phyloP scores from a whole-genome alignment of 495 filamentous ascomycete genomes.

The Aspergillus steynii region DNA sequence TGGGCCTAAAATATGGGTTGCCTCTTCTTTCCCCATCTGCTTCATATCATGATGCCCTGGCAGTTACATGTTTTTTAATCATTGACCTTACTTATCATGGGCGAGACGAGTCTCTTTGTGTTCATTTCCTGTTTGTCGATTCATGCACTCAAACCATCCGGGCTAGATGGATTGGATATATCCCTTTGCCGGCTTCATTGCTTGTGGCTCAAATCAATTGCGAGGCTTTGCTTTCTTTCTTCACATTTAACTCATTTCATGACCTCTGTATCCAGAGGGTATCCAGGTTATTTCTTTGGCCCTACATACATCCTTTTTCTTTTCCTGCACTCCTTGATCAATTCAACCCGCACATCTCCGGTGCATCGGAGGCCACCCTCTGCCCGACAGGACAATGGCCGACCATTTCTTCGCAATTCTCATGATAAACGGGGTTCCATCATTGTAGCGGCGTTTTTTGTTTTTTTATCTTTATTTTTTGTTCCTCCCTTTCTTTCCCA shows the following conservation, averaged over 20 bases:
- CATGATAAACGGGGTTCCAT: background rate
- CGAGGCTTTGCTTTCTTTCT: background rate
- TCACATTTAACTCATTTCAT: background rate
- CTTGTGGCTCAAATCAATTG: background rate
- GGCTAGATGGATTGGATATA: background rate
- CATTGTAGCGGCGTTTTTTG: background rate
- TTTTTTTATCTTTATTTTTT: background rate
- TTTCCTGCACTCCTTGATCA: background rate
- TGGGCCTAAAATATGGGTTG: constrained; percentile 32
- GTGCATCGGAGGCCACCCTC: background rate
- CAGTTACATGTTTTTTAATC: constrained; percentile 9
- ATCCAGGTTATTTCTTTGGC: background rate
- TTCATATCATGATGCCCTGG: constrained; percentile 14
- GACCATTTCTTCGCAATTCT: background rate
- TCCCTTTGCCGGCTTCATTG: background rate
- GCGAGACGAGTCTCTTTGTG: constrained; percentile 7
- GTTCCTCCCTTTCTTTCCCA: background rate
- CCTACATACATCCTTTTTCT: background rate
- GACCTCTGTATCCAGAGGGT: background rate
- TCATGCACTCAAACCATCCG: background rate
- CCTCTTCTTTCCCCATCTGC: constrained; percentile 21
- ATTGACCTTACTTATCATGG: constrained; percentile 5
- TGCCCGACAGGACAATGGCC: background rate
- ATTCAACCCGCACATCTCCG: background rate
- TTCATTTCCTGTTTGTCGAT: background rate